These are phyloP conservation scores for Linum lewisii DNA, from an alignment of 345 rosid genomes.

Conservation along the genomic window DNA sequence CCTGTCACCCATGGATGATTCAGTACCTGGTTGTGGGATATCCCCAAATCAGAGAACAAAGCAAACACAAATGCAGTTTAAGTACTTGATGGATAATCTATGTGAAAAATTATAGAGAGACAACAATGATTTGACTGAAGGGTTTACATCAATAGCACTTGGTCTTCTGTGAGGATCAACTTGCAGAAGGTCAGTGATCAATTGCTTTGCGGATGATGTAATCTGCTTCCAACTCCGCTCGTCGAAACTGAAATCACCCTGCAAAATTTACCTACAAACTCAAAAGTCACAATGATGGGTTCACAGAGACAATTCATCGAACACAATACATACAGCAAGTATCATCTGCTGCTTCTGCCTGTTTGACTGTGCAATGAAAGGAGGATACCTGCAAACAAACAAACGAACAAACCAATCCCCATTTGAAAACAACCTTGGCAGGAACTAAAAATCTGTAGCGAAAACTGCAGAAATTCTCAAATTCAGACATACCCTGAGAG, in stretches of 20 bases:
- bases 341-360: constrained; percentile 60
- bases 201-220: constrained; percentile 45
- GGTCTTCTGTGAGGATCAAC: constrained; percentile 57
- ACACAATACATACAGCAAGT: constrained; percentile 28
- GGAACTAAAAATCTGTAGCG: not conserved
- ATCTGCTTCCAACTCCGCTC: constrained; percentile 58
- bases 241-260: constrained; percentile 56
- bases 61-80: not conserved
- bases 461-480: not conserved
- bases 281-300: not conserved
- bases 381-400: constrained; percentile 42
- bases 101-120: not conserved
- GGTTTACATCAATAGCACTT: constrained; percentile 39
- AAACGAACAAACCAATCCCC: not conserved
- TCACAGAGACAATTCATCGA: not conserved
- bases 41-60: not conserved
- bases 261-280: not conserved
- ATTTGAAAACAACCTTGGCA: not conserved
- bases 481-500: constrained; percentile 37
- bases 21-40: constrained; percentile 28
- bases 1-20: constrained; percentile 60
- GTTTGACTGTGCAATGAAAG: constrained; percentile 52
- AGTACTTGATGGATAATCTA: not conserved
- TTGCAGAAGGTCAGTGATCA: constrained; percentile 43
- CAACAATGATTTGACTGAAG: not conserved